A percentile compares a stretch with the other conserved stretches of the same genome.
phyloP scores from a whole-genome alignment of 2,329 filamentous ascomycete species.

The Aspergillus thermomutatus region DNA sequence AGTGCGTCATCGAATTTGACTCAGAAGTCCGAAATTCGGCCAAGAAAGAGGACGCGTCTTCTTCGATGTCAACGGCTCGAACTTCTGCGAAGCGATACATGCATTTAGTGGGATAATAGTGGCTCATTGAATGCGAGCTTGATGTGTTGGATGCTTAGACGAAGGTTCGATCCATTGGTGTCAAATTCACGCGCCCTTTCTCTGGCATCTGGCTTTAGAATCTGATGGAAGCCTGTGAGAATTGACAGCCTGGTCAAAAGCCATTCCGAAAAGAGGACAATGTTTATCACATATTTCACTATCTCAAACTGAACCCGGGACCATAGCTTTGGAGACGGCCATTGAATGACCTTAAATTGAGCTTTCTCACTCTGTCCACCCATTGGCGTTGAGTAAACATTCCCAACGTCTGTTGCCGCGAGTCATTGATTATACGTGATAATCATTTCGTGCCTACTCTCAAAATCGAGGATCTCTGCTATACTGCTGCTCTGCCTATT shows the following conservation, averaged over 20 bases:
- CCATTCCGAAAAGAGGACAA: conserved; percentile 9
- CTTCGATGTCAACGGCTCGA: not conserved
- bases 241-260: not conserved
- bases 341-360: not conserved
- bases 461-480: not conserved
- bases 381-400: not conserved
- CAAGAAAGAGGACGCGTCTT: not conserved
- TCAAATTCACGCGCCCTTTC: conserved; percentile 21
- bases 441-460: not conserved
- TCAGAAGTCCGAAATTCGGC: not conserved
- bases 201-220: conserved; percentile 28
- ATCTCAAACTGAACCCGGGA: conserved; percentile 4
- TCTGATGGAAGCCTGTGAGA: conserved; percentile 28
- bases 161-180: not conserved
- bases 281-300: conserved; percentile 15
- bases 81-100: not conserved
- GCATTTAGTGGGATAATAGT: not conserved
- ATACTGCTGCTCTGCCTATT: not conserved
- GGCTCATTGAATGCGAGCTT: not conserved
- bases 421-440: not conserved
- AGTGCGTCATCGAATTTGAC: not conserved
- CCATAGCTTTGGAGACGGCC: not conserved
- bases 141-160: not conserved
- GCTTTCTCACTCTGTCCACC: not conserved
- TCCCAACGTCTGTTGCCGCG: not conserved